Base-by-base conservation (phyloP, 257 asterid species). In the Paraleonurus japonicus region DNA sequence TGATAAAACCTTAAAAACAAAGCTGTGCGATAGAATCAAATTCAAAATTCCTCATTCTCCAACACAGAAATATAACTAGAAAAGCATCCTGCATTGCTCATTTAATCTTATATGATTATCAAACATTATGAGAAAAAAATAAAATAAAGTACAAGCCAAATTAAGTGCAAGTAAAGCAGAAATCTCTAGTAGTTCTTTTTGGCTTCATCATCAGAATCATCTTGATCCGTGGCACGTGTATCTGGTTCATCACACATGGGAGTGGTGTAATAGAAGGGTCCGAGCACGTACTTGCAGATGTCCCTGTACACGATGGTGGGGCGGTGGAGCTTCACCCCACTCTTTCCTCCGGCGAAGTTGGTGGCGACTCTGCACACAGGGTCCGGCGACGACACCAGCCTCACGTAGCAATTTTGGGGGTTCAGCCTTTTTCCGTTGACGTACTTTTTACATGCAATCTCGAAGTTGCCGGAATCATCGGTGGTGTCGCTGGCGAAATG, bases 211-310 rank as follows among this genome's bases (percentile, higher is more conserved):
- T 81, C 77, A 30, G 24, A 75, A 19, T 61, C 68, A 19, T 39
- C 45, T 7, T 15, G 55, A 7, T 23, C 9, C 2, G 26, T 32
- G 9, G 4, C 7, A 26, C 30, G 75, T 0, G 86, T 81, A 61
- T 87, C 89, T 3, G 98, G 98, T 30, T 90, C 94, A 32, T 93
- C 97, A 57, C 98, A 90, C 96, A 93, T 90, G 0, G 96, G 96
- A 17, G 95, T 88, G 30, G 98, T 87, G 80, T 89, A 90, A 63
- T 87, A 93, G 81, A 93, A 90, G 2, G 94, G 79, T 2, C 95
- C 95, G 0, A 90, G 69, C 50, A 54, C 80, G 22, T 83, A 85
- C 71, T 93, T 93, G 70, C 82, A 30, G 4, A 77, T 15, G 70
- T 90, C 90, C 20, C 97, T 75, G 73, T 90, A 93, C 61, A 89